phyloP scores from a whole-genome alignment of 495 filamentous ascomycete species.

The Penicillium goetzii region DNA sequence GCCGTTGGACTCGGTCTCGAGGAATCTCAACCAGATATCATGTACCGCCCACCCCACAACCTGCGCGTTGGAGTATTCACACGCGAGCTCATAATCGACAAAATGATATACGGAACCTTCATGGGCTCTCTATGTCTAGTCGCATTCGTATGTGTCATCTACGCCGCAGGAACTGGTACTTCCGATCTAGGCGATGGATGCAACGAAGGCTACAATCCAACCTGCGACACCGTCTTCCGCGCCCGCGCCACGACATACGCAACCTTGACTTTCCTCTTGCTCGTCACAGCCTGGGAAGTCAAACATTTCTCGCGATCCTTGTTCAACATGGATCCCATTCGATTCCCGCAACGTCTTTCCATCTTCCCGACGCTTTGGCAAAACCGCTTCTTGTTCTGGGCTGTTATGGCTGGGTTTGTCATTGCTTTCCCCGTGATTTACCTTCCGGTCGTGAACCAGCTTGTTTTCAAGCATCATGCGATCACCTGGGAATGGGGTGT shows the following conservation, averaged over 20 bases:
- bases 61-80: slow-evolving; percentile 72
- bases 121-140: slow-evolving; percentile 70
- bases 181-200: slow-evolving; percentile 66
- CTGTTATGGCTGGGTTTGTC: slow-evolving; percentile 66
- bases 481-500: slow-evolving; percentile 78
- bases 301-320: slow-evolving; percentile 70
- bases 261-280: slow-evolving; percentile 72
- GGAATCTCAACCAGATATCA: slow-evolving; percentile 65
- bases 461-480: slow-evolving; percentile 74
- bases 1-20: slow-evolving; percentile 77
- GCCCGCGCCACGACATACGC: slow-evolving; percentile 78
- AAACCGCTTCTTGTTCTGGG: slow-evolving; percentile 76
- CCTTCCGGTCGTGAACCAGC: slow-evolving; percentile 67
- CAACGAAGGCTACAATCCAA: slow-evolving; percentile 59
- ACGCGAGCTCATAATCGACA: slow-evolving; percentile 69
- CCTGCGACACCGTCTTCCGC: slow-evolving; percentile 69
- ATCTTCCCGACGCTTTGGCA: slow-evolving; percentile 68
- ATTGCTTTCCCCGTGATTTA: slow-evolving; percentile 75
- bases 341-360: slow-evolving; percentile 47
- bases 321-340: slow-evolving; percentile 65
- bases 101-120: slow-evolving; percentile 71
- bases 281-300: slow-evolving; percentile 77
- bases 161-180: slow-evolving; percentile 60
- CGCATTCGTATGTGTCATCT: slow-evolving; percentile 71
- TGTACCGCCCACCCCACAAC: slow-evolving; percentile 72